Conservation (phyloP, 2,329 filamentous ascomycete genomes). For the Parasarocladium wereldwijsianum region DNA sequence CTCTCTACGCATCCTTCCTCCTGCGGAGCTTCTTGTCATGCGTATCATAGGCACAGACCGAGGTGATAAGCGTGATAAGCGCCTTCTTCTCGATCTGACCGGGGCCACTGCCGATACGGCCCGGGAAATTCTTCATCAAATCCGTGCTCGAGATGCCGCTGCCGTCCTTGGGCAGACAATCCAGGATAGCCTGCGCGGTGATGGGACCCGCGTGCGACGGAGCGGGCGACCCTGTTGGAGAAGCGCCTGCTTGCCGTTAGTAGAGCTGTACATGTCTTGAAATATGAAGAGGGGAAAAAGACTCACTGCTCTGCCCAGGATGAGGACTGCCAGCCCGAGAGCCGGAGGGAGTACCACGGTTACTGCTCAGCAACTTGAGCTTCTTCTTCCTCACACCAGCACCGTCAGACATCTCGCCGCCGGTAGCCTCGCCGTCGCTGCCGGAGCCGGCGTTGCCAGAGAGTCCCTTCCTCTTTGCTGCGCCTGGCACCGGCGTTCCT, state of each 20-base stretch:
- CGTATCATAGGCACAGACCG: neutral
- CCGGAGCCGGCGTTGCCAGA: slow-evolving; percentile 38
- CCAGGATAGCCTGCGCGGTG: neutral
- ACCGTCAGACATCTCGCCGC: slow-evolving; percentile 50
- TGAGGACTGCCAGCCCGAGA: slow-evolving; percentile 19
- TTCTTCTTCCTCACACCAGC: slow-evolving; percentile 35
- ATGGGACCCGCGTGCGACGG: neutral
- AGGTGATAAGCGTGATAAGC: neutral
- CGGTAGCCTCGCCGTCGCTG: slow-evolving; percentile 61
- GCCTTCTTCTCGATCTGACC: neutral
- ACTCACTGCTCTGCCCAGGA: neutral
- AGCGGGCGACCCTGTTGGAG: too few relatives aligned
- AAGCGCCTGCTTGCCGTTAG: slow-evolving; percentile 4
- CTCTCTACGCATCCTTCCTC: neutral
- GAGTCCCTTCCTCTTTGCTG: slow-evolving; percentile 15
- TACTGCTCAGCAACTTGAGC: slow-evolving; percentile 34
- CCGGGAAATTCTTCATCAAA: neutral
- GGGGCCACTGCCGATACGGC: neutral
- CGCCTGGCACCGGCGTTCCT: slow-evolving; percentile 35
- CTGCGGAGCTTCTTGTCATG: slow-evolving; percentile 1
- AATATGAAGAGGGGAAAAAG: too few relatives aligned
- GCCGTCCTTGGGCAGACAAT: neutral
- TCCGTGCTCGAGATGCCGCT: neutral
- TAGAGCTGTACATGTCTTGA: too few relatives aligned
- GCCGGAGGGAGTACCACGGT: slow-evolving; percentile 37